phyloP scores from a whole-genome alignment of 352 stramenopile genomes.

The Globisporangium okanoganense region DNA sequence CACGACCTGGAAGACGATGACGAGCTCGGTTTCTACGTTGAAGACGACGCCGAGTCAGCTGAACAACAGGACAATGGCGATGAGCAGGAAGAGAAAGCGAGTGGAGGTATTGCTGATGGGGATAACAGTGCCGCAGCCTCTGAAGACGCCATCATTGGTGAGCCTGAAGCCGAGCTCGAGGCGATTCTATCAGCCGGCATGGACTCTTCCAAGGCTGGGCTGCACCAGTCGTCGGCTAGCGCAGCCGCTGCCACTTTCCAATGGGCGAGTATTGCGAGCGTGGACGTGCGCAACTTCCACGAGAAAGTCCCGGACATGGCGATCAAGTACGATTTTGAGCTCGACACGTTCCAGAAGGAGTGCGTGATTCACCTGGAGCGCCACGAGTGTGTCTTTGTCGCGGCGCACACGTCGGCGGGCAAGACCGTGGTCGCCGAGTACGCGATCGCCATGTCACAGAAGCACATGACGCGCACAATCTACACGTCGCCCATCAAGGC shows the following conservation, averaged over 20 bases:
- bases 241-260: constrained; percentile 30
- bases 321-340: constrained; percentile 78
- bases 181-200: constrained; percentile 29
- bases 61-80: constrained; percentile 6
- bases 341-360: constrained; percentile 98
- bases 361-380: constrained; percentile 93
- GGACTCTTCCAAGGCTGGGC: not conserved
- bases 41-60: constrained; percentile 27
- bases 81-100: constrained; percentile 3
- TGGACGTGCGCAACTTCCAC: constrained; percentile 82
- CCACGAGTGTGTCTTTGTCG: constrained; percentile 94
- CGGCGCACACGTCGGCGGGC: constrained; percentile 95
- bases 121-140: not conserved
- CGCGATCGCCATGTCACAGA: constrained; percentile 93
- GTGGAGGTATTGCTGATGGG: not conserved
- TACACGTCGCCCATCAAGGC: constrained; percentile 99
- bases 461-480: constrained; percentile 90
- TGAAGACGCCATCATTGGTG: constrained; percentile 6
- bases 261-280: constrained; percentile 66
- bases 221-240: constrained; percentile 15
- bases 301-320: constrained; percentile 80
- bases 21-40: constrained; percentile 54
- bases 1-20: constrained; percentile 69
- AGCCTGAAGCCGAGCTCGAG: constrained; percentile 56
- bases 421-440: constrained; percentile 99